phyloP scores from a whole-genome alignment of 2,329 filamentous ascomycete species.

The Pestalotiopsis sp. region DNA sequence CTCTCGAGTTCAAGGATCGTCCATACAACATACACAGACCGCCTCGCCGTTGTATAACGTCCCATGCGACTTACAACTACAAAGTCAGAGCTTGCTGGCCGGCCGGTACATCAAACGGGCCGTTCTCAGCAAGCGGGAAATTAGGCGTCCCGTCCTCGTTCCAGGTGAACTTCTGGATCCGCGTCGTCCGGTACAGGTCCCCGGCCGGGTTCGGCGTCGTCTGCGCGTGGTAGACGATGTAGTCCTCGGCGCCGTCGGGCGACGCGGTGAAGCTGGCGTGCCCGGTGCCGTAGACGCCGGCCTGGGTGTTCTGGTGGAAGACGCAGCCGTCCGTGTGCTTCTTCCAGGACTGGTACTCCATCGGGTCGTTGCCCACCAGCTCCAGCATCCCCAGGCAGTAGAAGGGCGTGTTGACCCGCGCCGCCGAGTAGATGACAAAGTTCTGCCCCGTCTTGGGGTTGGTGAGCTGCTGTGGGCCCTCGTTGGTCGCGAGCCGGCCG shows the following conservation, averaged over 20 bases:
- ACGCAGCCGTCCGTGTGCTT: conserved; percentile 36
- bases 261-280: conserved; percentile 38
- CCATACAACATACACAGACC: too few relatives aligned
- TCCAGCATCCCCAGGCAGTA: conserved; percentile 40
- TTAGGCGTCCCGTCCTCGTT: conserved; percentile 35
- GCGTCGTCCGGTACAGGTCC: conserved; percentile 33
- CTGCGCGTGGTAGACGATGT: conserved; percentile 38
- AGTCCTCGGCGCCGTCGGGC: conserved; percentile 34
- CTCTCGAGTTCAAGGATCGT: too few relatives aligned
- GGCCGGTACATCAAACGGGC: conserved; percentile 33
- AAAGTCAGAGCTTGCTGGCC: conserved; percentile 27
- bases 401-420: conserved; percentile 39
- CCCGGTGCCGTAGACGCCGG: conserved; percentile 35
- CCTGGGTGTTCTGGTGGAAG: conserved; percentile 36
- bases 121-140: conserved; percentile 36
- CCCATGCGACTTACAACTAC: background rate
- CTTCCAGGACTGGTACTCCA: conserved; percentile 37
- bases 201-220: conserved; percentile 34
- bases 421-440: conserved; percentile 38
- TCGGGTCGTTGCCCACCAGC: conserved; percentile 36
- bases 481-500: conserved; percentile 36
- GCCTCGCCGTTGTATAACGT: background rate
- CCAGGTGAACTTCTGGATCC: conserved; percentile 37
- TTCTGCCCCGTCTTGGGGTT: conserved; percentile 38
- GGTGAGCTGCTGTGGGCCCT: conserved; percentile 37